phyloP scores from a whole-genome alignment of 2,329 filamentous ascomycete genomes.

The Aplosporella prunicola region DNA sequence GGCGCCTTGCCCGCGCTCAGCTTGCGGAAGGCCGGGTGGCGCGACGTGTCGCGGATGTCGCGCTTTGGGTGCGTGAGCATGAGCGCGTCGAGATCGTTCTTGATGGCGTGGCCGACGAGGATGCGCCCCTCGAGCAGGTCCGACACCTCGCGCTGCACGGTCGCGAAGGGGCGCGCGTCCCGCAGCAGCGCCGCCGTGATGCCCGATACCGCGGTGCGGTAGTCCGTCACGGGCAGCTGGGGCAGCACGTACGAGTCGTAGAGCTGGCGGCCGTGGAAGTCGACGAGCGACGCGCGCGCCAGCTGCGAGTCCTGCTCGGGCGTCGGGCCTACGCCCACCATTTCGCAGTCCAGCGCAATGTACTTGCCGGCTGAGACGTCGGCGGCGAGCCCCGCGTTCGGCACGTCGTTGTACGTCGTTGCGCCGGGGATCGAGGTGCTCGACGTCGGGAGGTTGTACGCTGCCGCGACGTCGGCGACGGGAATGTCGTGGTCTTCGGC shows the following conservation, averaged over 20 bases:
- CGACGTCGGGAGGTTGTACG: slow-evolving; percentile 47
- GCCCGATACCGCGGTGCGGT: slow-evolving; percentile 79
- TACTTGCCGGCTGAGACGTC: slow-evolving; percentile 75
- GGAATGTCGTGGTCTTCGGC: slow-evolving; percentile 53
- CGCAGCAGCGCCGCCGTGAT: slow-evolving; percentile 66
- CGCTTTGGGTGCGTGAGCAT: slow-evolving; percentile 67
- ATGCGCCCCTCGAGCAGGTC: slow-evolving; percentile 60
- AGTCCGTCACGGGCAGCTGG: slow-evolving; percentile 72
- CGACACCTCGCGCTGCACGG: slow-evolving; percentile 65
- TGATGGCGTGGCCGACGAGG: slow-evolving; percentile 74
- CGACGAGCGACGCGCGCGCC: slow-evolving; percentile 81
- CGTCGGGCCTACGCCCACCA: slow-evolving; percentile 73
- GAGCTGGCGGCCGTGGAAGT: slow-evolving; percentile 84
- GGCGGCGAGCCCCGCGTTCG: slow-evolving; percentile 35
- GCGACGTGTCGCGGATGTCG: slow-evolving; percentile 77
- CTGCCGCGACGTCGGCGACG: slow-evolving; percentile 42
- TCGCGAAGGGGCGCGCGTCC: slow-evolving; percentile 50
- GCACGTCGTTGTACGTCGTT: slow-evolving; percentile 31
- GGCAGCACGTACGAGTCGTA: slow-evolving; percentile 90
- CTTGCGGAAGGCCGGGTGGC: slow-evolving; percentile 64
- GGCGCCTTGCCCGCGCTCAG: slow-evolving; percentile 60
- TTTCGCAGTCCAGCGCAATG: slow-evolving; percentile 90
- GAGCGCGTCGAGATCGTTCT: slow-evolving; percentile 66
- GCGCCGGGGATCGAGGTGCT: slow-evolving; percentile 41
- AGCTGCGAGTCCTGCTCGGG: slow-evolving; percentile 62